Conservation (phyloP, 441 rosid species). For the California macrophylla region DNA sequence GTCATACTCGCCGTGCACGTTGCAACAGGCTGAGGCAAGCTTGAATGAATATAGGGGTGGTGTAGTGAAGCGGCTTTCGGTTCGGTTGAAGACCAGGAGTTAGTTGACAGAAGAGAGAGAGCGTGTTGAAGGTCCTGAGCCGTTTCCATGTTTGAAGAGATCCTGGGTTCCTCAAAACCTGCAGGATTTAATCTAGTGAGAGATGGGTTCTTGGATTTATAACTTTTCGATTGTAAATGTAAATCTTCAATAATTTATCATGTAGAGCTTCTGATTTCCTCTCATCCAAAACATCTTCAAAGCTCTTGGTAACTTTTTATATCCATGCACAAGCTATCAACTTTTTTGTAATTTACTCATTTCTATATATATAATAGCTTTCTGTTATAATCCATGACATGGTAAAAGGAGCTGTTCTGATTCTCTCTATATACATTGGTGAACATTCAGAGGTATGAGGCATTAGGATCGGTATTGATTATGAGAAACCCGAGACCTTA, state of each 20-base stretch:
- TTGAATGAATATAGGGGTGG: constrained; percentile 22
- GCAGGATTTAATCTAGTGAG: constrained; percentile 19
- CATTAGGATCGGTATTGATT: too few relatives aligned
- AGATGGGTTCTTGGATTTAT: background rate
- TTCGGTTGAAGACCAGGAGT: constrained; percentile 41
- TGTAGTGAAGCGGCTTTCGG: constrained; percentile 39
- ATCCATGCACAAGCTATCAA: background rate
- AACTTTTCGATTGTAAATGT: background rate
- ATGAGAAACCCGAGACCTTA: too few relatives aligned
- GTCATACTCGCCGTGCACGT: constrained; percentile 14
- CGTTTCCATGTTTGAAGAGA: constrained; percentile 43
- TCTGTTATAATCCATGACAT: background rate
- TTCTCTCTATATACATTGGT: background rate
- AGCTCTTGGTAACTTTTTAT: background rate
- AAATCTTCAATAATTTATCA: background rate
- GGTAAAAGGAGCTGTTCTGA: background rate
- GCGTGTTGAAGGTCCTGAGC: constrained; percentile 70
- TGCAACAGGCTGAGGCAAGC: constrained; percentile 27
- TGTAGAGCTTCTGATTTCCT: background rate
- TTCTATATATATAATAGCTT: background rate
- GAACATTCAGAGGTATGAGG: background rate
- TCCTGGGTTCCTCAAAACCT: constrained; percentile 44
- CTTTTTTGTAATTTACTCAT: background rate
- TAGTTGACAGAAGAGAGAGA: constrained; percentile 99
- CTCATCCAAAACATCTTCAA: background rate